A percentile compares a stretch with the other conserved stretches of the same genome.
Evolutionary conservation across 345 rosid species (phyloP).

Genomic region (Kandelia obovata): DNA sequence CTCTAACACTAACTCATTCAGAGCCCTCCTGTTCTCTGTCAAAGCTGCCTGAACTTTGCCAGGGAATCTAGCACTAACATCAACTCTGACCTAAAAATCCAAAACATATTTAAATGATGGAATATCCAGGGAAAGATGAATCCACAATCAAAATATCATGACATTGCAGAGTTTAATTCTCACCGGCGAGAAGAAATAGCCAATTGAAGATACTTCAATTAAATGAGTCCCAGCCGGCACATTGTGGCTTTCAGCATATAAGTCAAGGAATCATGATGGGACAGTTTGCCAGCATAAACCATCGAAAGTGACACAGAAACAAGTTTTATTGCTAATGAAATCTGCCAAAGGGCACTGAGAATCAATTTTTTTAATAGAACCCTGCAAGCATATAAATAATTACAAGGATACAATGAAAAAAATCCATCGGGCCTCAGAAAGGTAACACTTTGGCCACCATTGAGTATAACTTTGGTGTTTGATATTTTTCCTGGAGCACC

Average conservation of each 20-base stretch:
- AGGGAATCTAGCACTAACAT: conserved; percentile 91
- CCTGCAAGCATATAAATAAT: conserved; percentile 16
- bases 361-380: background rate
- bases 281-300: background rate
- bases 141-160: conserved; percentile 3
- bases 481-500: conserved; percentile 63
- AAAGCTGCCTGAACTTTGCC: conserved; percentile 94
- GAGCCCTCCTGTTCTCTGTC: conserved; percentile 85
- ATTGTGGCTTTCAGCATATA: conserved; percentile 53
- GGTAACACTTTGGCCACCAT: conserved; percentile 72
- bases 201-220: conserved; percentile 82
- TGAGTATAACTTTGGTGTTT: conserved; percentile 70
- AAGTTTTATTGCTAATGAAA: background rate
- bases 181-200: conserved; percentile 95
- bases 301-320: conserved; percentile 4
- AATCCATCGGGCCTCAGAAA: conserved; percentile 94
- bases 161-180: conserved; percentile 19
- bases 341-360: background rate
- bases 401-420: conserved; percentile 78
- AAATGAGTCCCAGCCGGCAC: conserved; percentile 94
- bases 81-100: conserved; percentile 75
- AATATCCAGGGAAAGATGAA: conserved; percentile 1
- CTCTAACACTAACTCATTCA: conserved; percentile 81
- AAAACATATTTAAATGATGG: conserved; percentile 13
- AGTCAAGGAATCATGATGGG: conserved; percentile 24